Evolutionary conservation across 75 land plant species (phyloP).

Genomic region (Cupressus sempervirens): DNA sequence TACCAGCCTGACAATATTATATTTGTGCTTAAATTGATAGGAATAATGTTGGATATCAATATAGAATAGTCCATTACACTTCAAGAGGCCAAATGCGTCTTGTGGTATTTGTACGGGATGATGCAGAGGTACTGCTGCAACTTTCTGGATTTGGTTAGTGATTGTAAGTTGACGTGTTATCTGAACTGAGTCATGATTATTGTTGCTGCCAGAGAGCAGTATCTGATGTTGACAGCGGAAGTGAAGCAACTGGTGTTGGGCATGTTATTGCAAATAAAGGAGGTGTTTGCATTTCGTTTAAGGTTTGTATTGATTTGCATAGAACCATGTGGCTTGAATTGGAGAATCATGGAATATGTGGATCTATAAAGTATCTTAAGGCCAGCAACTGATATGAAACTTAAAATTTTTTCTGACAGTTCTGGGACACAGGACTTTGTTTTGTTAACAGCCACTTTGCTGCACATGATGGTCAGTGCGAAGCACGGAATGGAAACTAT

Average conservation of each 20-base stretch:
- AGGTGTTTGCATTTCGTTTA: constrained; percentile 44
- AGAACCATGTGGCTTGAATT: background rate
- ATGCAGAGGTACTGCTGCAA: constrained; percentile 29
- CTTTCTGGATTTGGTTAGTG: background rate
- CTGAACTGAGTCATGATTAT: background rate
- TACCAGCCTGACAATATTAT: background rate
- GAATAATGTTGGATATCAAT: constrained; percentile 27
- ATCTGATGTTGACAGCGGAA: constrained; percentile 40
- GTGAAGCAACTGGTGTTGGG: constrained; percentile 53
- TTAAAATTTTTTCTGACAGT: constrained; percentile 7
- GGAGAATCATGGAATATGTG: background rate
- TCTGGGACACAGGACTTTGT: constrained; percentile 49
- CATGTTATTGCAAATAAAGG: constrained; percentile 56
- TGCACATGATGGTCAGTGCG: constrained; percentile 46
- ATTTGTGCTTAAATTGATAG: background rate
- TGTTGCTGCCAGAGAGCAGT: constrained; percentile 32
- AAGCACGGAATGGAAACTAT: constrained; percentile 19
- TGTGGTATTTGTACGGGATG: constrained; percentile 36
- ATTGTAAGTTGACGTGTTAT: background rate
- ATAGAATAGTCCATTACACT: constrained; percentile 33
- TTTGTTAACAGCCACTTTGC: constrained; percentile 50
- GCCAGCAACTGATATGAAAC: background rate
- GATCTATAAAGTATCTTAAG: background rate
- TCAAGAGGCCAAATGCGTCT: constrained; percentile 51
- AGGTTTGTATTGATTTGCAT: constrained; percentile 13